Base-by-base conservation (phyloP, 2,329 filamentous ascomycete genomes). In the Alternaria postmessia region DNA sequence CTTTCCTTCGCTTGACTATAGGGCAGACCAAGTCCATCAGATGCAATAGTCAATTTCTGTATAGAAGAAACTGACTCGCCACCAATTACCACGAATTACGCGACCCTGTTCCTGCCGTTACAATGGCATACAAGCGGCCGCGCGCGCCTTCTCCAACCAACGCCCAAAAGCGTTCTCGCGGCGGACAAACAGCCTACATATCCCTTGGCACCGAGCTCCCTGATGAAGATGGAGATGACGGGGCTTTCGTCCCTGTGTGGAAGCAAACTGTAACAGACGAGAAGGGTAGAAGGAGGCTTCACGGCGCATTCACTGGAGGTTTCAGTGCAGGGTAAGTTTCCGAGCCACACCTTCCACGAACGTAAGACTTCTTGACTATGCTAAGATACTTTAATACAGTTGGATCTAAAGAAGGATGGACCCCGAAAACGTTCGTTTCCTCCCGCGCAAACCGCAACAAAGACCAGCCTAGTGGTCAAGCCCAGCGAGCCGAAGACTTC, bases 191-290 rank as follows among this genome's bases (percentile, higher is more conserved):
- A 16, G 91, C 44, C n/a, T 71, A 72, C 53, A 66, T 77, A 5
- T 65, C 67, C 12, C 62, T 76, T 7, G 95, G 95, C 75, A 97
- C 93, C 3, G 89, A 94, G 8, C 85, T 99, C 16, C 93, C 91
- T 4, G 85, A 90, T 49, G 87, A 92, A 20, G 84, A 87, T 38
- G 89, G 93, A 71, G 94, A 98, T 78, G 92, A 97, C 81, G 94
- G 94, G 63, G 93, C 92, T 41, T 98, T 94, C 75, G 87, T 97
- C 16, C 95, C 95, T 0, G 81, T 97, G n/a, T 98, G 95, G 93
- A 97, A 98, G 82, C 95, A 99, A 83, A 94, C 97, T 76, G 94
- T 96, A 76, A 91, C 91, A 60, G 95, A 99, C 80, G 95, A 97
- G 75, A 89, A 89, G 67, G 95, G 95, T 16, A 86, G 94, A 69